Percentiles rank a stretch among this genome's conserved stretches.
These are phyloP conservation scores for Russula brevipes DNA, from an alignment of 768 basidiomycete species.

Conservation along the genomic window DNA sequence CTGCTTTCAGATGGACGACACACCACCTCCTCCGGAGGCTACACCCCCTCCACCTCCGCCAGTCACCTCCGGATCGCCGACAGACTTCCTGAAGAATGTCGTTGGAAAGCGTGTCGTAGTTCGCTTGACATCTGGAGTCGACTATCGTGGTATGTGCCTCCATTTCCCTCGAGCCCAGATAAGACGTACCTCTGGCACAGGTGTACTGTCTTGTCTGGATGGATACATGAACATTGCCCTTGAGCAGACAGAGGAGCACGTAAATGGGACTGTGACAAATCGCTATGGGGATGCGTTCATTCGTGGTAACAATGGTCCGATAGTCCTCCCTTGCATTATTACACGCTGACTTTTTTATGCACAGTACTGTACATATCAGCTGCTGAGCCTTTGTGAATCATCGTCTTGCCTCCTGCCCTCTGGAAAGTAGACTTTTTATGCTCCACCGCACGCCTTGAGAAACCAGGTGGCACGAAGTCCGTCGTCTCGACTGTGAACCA, in stretches of 20 bases:
- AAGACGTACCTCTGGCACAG: conserved; percentile 38
- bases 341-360: neutral
- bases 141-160: conserved; percentile 15
- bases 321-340: neutral
- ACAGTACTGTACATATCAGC: conserved; percentile 58
- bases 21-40: conserved; percentile 38
- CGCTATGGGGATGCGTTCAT: conserved; percentile 95
- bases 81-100: conserved; percentile 90
- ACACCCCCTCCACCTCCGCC: conserved; percentile 45
- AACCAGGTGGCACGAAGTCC: neutral
- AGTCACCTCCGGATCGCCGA: conserved; percentile 69
- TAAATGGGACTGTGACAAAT: conserved; percentile 81
- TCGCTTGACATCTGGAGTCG: conserved; percentile 42
- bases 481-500: too few relatives aligned
- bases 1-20: conserved; percentile 29
- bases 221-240: conserved; percentile 99
- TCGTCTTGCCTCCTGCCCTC: neutral
- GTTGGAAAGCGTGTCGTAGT: conserved; percentile 96
- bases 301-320: conserved; percentile 81
- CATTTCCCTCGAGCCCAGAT: neutral
- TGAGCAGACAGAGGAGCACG: conserved; percentile 95
- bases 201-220: conserved; percentile 89
- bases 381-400: conserved; percentile 12
- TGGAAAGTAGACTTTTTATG: neutral
- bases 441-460: neutral